phyloP scores from a whole-genome alignment of 73 alveolate species.

The Paramecium bursaria region DNA sequence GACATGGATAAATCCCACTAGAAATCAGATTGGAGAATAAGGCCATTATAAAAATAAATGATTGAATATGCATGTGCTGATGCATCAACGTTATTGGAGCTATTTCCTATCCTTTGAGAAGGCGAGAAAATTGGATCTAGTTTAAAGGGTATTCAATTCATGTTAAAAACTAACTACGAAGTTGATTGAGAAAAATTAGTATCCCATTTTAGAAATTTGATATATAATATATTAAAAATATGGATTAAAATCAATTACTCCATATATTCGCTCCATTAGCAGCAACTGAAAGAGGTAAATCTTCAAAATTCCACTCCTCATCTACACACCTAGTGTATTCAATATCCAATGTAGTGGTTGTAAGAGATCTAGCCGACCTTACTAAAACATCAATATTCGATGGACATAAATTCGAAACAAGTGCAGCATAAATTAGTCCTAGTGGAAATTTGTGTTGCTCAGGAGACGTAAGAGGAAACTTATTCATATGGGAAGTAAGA shows the following conservation, averaged over 20 bases:
- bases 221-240: no score
- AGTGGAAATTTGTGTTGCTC: slow-evolving; percentile 69
- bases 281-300: slow-evolving; percentile 68
- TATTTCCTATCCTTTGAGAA: slow-evolving; percentile 8
- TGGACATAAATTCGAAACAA: slow-evolving; percentile 62
- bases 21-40: slow-evolving; percentile 69
- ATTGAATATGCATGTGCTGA: slow-evolving; percentile 63
- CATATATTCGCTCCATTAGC: slow-evolving; percentile 60
- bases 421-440: slow-evolving; percentile 65
- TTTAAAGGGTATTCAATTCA: background rate
- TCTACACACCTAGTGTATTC: slow-evolving; percentile 49
- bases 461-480: slow-evolving; percentile 51
- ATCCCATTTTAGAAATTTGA: no score
- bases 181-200: no score
- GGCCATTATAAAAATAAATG: slow-evolving; percentile 61
- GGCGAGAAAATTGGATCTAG: background rate
- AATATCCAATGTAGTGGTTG: slow-evolving; percentile 60
- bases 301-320: slow-evolving; percentile 36
- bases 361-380: slow-evolving; percentile 58
- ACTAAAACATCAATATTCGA: slow-evolving; percentile 52
- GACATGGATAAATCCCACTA: slow-evolving; percentile 38
- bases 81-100: slow-evolving; percentile 17
- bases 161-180: slow-evolving; percentile 7
- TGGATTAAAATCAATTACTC: background rate
- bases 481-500: slow-evolving; percentile 37